These are phyloP conservation scores for Clohesyomyces aquaticus DNA, from an alignment of 495 filamentous ascomycete genomes.

Conservation along the genomic window DNA sequence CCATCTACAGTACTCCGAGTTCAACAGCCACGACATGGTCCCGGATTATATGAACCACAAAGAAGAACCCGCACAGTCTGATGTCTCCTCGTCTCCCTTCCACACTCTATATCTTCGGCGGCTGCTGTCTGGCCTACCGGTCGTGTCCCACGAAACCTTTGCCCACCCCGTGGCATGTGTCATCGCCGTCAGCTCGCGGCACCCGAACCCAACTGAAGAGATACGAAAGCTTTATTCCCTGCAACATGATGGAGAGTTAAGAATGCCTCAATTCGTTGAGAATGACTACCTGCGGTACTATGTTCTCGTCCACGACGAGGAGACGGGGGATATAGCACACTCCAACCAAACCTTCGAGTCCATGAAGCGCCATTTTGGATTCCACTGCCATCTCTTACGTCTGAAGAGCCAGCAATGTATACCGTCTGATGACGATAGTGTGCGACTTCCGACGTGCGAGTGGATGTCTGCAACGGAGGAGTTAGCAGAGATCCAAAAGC, in stretches of 20 bases:
- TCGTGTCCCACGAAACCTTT: conserved; percentile 88
- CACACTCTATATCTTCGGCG: conserved; percentile 82
- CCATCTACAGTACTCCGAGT: conserved; percentile 54
- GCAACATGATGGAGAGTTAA: conserved; percentile 67
- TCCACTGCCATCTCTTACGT: conserved; percentile 91
- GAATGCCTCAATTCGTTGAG: conserved; percentile 79
- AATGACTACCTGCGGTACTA: conserved; percentile 93
- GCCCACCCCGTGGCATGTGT: conserved; percentile 94
- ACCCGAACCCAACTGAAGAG: conserved; percentile 77
- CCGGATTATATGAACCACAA: conserved; percentile 48
- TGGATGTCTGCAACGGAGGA: conserved; percentile 92
- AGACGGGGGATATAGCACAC: conserved; percentile 85
- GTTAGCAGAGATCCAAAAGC: conserved; percentile 67
- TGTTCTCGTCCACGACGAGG: conserved; percentile 96
- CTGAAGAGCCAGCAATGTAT: conserved; percentile 83
- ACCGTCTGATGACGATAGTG: conserved; percentile 89
- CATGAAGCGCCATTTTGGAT: conserved; percentile 95
- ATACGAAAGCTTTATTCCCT: conserved; percentile 78
- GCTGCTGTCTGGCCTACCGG: conserved; percentile 73
- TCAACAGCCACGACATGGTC: conserved; percentile 37
- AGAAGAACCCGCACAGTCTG: conserved; percentile 16
- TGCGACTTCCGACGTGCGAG: conserved; percentile 74
- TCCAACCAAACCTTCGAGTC: conserved; percentile 89
- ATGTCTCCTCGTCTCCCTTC: conserved; percentile 61
- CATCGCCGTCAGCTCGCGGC: conserved; percentile 90